phyloP scores from a whole-genome alignment of 768 basidiomycete species.

The Pholiota molesta region DNA sequence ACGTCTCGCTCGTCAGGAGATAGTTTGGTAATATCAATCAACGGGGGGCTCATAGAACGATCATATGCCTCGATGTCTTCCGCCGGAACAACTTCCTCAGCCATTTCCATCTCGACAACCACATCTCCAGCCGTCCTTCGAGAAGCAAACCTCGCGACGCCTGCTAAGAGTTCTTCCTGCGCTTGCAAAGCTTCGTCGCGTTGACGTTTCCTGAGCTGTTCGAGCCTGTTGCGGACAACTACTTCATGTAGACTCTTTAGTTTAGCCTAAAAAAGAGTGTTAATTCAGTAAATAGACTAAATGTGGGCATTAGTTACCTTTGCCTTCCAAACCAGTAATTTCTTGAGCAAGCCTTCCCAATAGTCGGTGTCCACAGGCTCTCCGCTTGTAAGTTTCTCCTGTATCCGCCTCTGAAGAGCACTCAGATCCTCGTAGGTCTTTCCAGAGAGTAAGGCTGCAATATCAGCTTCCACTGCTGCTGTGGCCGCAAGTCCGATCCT shows the following conservation, averaged over 20 bases:
- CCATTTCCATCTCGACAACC: constrained; percentile 32
- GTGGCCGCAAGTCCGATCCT: constrained; percentile 71
- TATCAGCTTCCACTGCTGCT: constrained; percentile 83
- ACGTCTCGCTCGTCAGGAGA: constrained; percentile 80
- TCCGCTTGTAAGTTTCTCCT: constrained; percentile 85
- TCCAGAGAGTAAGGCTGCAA: constrained; percentile 77
- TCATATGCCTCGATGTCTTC: constrained; percentile 82
- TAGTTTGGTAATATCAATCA: constrained; percentile 72
- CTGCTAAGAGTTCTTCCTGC: constrained; percentile 86
- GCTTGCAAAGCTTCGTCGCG: constrained; percentile 95
- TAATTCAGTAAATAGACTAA: not conserved
- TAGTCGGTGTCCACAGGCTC: constrained; percentile 98
- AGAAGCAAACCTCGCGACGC: constrained; percentile 66
- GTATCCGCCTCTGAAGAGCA: constrained; percentile 82
- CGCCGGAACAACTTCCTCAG: constrained; percentile 38
- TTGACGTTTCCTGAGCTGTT: constrained; percentile 94
- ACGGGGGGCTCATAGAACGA: constrained; percentile 83
- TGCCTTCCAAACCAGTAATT: constrained; percentile 94
- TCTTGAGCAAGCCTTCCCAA: constrained; percentile 93
- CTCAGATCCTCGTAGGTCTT: constrained; percentile 87
- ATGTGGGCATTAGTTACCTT: constrained; percentile 57
- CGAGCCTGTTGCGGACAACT: constrained; percentile 93
- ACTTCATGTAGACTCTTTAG: constrained; percentile 93
- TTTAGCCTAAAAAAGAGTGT: constrained; percentile 63
- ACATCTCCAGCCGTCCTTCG: constrained; percentile 36